phyloP scores from a whole-genome alignment of 345 rosid genomes.

The Eucalyptus camaldulensis region DNA sequence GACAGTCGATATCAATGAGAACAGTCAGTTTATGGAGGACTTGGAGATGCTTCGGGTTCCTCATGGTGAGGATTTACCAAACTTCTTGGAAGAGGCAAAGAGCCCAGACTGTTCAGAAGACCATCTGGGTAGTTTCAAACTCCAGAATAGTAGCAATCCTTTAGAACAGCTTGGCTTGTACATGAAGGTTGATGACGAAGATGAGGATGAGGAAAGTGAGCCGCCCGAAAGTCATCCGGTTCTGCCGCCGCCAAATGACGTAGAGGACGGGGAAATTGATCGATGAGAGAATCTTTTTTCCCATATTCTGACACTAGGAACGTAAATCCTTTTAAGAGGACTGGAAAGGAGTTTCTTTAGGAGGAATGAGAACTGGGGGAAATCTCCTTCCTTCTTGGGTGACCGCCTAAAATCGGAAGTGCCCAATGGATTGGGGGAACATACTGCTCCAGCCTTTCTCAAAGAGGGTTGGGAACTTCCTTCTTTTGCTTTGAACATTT shows the following conservation, averaged over 20 bases:
- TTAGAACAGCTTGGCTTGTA: conserved; percentile 71
- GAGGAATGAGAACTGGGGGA: background rate
- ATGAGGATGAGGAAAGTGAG: conserved; percentile 51
- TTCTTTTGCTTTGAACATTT: background rate
- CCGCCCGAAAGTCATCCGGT: conserved; percentile 8
- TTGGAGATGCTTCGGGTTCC: conserved; percentile 63
- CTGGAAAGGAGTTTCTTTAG: background rate
- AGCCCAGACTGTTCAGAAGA: conserved; percentile 35
- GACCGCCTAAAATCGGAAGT: background rate
- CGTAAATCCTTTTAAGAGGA: background rate
- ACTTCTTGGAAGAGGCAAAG: conserved; percentile 32
- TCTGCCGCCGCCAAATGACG: conserved; percentile 14
- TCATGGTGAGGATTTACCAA: conserved; percentile 30
- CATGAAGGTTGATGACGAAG: conserved; percentile 63
- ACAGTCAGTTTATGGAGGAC: conserved; percentile 69
- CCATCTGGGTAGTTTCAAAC: conserved; percentile 57
- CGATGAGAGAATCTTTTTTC: background rate
- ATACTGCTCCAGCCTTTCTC: background rate
- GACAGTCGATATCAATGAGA: conserved; percentile 85
- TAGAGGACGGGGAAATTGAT: conserved; percentile 15
- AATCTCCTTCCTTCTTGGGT: background rate
- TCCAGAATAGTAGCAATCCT: conserved; percentile 59
- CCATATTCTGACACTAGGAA: background rate
- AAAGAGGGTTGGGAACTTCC: background rate
- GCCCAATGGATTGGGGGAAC: background rate